phyloP scores from a whole-genome alignment of 1,284 basidiomycete genomes.

The Taiwanofungus camphoratus region DNA sequence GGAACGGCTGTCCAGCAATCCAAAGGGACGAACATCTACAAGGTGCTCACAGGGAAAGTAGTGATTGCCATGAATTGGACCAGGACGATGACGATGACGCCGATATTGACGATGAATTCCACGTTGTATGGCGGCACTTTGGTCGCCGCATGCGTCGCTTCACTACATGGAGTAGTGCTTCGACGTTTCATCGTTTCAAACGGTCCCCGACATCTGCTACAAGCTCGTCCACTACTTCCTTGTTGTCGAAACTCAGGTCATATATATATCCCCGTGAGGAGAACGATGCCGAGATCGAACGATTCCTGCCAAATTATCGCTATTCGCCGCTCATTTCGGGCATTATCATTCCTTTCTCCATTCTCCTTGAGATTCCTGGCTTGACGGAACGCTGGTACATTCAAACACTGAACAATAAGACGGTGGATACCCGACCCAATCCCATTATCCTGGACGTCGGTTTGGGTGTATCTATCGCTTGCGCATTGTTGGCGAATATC shows the following conservation, averaged over 20 bases:
- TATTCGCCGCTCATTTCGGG: conserved; percentile 64
- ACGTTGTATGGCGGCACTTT: background rate
- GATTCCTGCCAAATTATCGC: conserved; percentile 41
- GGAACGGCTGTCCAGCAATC: background rate
- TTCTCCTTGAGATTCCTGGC: conserved; percentile 77
- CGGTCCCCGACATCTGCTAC: background rate
- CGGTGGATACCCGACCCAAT: conserved; percentile 49
- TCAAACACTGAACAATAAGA: conserved; percentile 39
- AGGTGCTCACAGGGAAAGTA: background rate
- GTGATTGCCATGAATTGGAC: background rate
- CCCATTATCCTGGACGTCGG: conserved; percentile 56
- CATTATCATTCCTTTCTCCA: conserved; percentile 68
- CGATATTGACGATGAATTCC: background rate
- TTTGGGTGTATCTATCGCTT: conserved; percentile 62
- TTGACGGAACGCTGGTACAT: conserved; percentile 69
- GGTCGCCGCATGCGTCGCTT: background rate
- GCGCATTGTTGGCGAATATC: conserved; percentile 65
- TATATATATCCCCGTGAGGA: conserved; percentile 23
- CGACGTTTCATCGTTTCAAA: too few species aligned
- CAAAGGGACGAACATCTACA: too few species aligned
- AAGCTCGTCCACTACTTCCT: background rate
- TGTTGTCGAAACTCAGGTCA: conserved; percentile 19
- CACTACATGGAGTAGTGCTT: background rate
- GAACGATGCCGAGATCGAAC: conserved; percentile 16
- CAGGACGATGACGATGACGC: background rate